Conservation (phyloP, 306 rosid species). For the Arachis stenosperma region DNA sequence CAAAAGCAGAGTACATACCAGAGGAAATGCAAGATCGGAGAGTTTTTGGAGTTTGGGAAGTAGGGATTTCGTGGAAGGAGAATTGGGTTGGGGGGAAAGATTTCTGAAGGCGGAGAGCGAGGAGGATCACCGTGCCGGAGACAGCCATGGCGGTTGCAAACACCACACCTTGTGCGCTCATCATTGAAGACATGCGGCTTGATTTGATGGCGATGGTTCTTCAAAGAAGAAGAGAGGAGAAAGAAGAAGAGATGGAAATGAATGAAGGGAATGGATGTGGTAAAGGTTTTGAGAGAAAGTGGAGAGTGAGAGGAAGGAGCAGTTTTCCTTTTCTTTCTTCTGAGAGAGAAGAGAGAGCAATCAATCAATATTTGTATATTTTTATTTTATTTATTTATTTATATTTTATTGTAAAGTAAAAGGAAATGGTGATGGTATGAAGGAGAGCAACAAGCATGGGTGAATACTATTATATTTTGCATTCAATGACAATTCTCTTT, state of each 20-base stretch:
- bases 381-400: too few species aligned
- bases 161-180: constrained; percentile 78
- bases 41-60: constrained; percentile 45
- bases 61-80: constrained; percentile 36
- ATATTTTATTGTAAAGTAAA: not conserved
- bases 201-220: not conserved
- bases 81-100: constrained; percentile 48
- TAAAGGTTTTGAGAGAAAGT: constrained; percentile 1
- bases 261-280: constrained; percentile 7
- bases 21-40: constrained; percentile 85
- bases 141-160: constrained; percentile 98
- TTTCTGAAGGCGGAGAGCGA: constrained; percentile 77
- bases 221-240: not conserved
- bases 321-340: too few species aligned
- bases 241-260: not conserved
- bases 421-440: not conserved
- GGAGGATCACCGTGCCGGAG: constrained; percentile 92
- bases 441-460: not conserved
- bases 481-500: not conserved
- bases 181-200: constrained; percentile 60
- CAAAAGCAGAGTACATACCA: constrained; percentile 49
- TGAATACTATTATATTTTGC: not conserved
- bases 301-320: constrained; percentile 16
- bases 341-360: not conserved
- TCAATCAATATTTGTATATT: not conserved